These are phyloP conservation scores for Amanita exitialis DNA, from an alignment of 768 basidiomycete genomes.

Conservation along the genomic window DNA sequence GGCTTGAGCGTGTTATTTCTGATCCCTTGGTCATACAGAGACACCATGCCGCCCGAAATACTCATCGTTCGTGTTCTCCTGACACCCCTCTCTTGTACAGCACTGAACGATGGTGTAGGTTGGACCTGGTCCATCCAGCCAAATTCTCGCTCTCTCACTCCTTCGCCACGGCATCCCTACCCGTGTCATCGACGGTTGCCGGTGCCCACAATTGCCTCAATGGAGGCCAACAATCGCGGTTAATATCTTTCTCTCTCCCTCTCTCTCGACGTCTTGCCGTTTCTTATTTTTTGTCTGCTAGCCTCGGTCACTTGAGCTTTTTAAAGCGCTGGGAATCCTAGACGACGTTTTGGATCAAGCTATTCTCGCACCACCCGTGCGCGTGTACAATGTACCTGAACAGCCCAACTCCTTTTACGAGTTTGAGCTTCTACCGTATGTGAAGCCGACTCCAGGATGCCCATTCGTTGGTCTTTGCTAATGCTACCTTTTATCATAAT, in stretches of 20 bases:
- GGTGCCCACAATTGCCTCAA: slow-evolving; percentile 22
- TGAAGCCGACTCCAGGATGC: slow-evolving; percentile 10
- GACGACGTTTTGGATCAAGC: not conserved
- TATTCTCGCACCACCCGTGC: not conserved
- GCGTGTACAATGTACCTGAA: not conserved
- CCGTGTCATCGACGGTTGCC: slow-evolving; percentile 40
- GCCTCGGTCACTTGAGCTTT: not conserved
- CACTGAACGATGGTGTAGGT: slow-evolving; percentile 18
- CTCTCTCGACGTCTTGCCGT: not conserved
- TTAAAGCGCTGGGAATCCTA: not conserved
- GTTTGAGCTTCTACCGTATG: not conserved
- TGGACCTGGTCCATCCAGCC: slow-evolving; percentile 36
- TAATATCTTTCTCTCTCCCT: not conserved
- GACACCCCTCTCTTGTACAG: not conserved
- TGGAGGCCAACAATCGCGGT: slow-evolving; percentile 31
- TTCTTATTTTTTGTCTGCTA: not conserved
- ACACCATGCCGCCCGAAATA: slow-evolving; percentile 7
- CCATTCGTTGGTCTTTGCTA: slow-evolving; percentile 12
- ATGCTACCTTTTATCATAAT: not conserved
- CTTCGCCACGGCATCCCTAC: slow-evolving; percentile 35
- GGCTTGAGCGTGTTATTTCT: not conserved
- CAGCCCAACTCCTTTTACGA: not conserved
- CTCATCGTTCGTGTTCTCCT: slow-evolving; percentile 15
- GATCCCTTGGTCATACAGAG: not conserved
- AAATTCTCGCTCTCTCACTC: slow-evolving; percentile 31